These are phyloP conservation scores for Clavariopsis aquatica DNA, from an alignment of 495 filamentous ascomycete species.

Conservation along the genomic window DNA sequence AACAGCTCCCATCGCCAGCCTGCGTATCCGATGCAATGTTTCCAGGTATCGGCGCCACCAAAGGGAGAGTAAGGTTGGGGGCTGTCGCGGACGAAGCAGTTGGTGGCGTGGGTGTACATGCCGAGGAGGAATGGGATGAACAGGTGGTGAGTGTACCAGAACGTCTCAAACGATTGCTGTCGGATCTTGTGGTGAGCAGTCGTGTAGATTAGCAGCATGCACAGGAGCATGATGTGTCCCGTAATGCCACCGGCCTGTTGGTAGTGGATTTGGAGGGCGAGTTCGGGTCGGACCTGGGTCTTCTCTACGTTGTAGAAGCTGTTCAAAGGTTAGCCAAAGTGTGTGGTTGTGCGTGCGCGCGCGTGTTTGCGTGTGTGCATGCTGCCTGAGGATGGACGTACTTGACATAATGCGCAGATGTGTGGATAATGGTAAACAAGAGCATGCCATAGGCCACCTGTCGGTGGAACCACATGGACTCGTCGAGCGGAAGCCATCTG, in stretches of 20 bases:
- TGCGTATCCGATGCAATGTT: slow-evolving; percentile 91
- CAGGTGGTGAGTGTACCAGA: slow-evolving; percentile 98
- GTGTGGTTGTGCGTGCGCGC: not conserved
- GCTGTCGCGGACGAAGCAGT: slow-evolving; percentile 75
- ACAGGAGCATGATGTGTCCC: slow-evolving; percentile 95
- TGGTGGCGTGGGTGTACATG: slow-evolving; percentile 92
- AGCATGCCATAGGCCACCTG: slow-evolving; percentile 90
- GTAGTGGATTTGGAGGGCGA: slow-evolving; percentile 93
- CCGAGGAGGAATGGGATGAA: slow-evolving; percentile 94
- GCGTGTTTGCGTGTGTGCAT: too few relatives aligned
- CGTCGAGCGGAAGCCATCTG: slow-evolving; percentile 85
- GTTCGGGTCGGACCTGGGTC: slow-evolving; percentile 73
- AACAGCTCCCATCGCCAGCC: slow-evolving; percentile 97
- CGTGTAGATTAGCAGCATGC: slow-evolving; percentile 98
- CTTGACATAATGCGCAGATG: slow-evolving; percentile 90
- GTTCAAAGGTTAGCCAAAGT: slow-evolving; percentile 1
- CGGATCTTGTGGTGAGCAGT: slow-evolving; percentile 91
- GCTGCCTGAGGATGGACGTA: slow-evolving; percentile 51
- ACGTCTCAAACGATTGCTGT: slow-evolving; percentile 95
- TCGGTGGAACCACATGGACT: slow-evolving; percentile 94
- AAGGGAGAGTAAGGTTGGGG: slow-evolving; percentile 75
- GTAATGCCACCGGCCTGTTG: slow-evolving; percentile 86
- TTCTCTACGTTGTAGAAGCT: slow-evolving; percentile 97
- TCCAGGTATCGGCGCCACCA: slow-evolving; percentile 77
- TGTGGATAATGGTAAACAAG: slow-evolving; percentile 78